Evolutionary conservation across 176 grass and related monocot species (phyloP).

Genomic region (Aegilops tauschii): DNA sequence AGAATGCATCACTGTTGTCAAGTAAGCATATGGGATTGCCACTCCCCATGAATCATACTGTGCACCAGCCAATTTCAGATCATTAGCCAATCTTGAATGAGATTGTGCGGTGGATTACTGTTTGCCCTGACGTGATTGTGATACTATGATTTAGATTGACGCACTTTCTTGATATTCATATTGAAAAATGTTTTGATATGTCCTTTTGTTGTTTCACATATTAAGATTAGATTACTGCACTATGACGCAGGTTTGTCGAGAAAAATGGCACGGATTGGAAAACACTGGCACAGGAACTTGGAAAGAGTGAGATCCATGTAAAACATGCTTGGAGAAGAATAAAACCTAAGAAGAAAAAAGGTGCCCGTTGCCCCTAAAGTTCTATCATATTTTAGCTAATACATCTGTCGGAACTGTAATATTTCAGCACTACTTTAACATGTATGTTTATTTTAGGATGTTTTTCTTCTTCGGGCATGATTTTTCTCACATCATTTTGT

Average conservation of each 20-base stretch:
- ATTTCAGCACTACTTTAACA: not conserved
- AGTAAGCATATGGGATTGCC: not conserved
- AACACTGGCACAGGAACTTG: constrained; percentile 47
- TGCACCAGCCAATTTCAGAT: not conserved
- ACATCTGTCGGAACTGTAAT: not conserved
- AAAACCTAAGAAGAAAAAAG: constrained; percentile 49
- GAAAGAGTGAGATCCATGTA: constrained; percentile 47
- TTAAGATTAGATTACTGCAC: not conserved
- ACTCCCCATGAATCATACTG: not conserved
- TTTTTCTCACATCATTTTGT: not conserved
- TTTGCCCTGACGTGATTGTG: not conserved
- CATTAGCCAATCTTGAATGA: not conserved
- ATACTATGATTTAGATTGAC: not conserved
- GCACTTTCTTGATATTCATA: not conserved
- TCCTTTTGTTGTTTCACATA: constrained; percentile 18
- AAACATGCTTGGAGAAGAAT: constrained; percentile 82
- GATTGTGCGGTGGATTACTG: not conserved
- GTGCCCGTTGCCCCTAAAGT: constrained; percentile 21
- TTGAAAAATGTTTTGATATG: constrained; percentile 3
- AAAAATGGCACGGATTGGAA: constrained; percentile 51
- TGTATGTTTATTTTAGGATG: not conserved
- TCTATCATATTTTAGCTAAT: constrained; percentile 18
- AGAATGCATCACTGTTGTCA: not conserved
- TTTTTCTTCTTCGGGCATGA: not conserved
- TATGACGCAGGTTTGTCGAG: constrained; percentile 49